These are phyloP conservation scores for Beauveria brongniartii DNA, from an alignment of 2,329 filamentous ascomycete species.

Conservation along the genomic window DNA sequence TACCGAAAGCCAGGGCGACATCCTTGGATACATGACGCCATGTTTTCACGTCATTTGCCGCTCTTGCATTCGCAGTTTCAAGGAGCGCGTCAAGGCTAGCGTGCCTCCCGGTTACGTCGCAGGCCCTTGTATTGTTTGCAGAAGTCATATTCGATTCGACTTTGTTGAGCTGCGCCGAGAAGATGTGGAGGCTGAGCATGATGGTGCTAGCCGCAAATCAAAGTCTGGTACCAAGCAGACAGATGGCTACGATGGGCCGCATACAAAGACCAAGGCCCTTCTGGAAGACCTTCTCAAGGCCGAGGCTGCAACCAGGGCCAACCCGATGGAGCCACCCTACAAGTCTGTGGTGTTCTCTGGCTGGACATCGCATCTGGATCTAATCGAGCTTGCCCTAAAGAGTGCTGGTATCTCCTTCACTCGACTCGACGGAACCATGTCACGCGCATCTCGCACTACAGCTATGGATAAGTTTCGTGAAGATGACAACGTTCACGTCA, in stretches of 20 bases:
- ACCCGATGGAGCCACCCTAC: conserved; percentile 62
- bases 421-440: conserved; percentile 89
- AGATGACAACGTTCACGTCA: conserved; percentile 63
- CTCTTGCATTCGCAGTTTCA: conserved; percentile 57
- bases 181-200: conserved; percentile 49
- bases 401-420: conserved; percentile 58
- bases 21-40: conserved; percentile 71
- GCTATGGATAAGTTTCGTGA: conserved; percentile 74
- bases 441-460: conserved; percentile 60
- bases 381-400: conserved; percentile 76
- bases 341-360: conserved; percentile 93
- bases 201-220: conserved; percentile 33
- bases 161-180: conserved; percentile 62
- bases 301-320: conserved; percentile 51
- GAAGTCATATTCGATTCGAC: conserved; percentile 50
- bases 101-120: conserved; percentile 28
- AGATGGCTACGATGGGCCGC: conserved; percentile 71
- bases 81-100: conserved; percentile 39
- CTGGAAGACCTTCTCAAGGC: conserved; percentile 63
- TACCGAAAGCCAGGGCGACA: conserved; percentile 51
- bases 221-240: conserved; percentile 44
- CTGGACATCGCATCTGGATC: conserved; percentile 92
- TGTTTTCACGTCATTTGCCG: conserved; percentile 84
- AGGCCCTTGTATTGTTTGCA: conserved; percentile 62
- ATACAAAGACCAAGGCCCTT: conserved; percentile 84